A percentile compares a stretch with the other conserved stretches of the same genome.
These are phyloP conservation scores for Symbiodinium pilosum DNA, from an alignment of 73 alveolate species.

Conservation along the genomic window DNA sequence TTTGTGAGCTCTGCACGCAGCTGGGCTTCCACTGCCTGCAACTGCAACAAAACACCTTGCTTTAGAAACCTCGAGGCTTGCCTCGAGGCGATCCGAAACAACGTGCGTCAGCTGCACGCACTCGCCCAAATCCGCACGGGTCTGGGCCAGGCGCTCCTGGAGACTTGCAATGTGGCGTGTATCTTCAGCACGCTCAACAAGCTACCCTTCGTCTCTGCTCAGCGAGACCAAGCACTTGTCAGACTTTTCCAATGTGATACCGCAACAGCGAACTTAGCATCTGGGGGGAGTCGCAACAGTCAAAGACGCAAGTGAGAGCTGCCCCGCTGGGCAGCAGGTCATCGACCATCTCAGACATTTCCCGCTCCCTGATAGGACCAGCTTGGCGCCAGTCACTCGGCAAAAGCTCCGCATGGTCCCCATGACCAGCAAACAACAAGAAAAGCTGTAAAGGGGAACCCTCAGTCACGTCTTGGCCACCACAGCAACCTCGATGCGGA, in stretches of 20 bases:
- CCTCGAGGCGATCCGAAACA: background rate
- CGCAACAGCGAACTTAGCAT: conserved; percentile 22
- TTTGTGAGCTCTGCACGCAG: conserved; percentile 11
- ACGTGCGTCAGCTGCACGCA: conserved; percentile 25
- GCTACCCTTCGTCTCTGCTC: background rate
- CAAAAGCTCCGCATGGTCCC: conserved; percentile 47
- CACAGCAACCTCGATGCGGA: no score
- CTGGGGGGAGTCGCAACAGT: conserved; percentile 63
- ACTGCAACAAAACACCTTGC: background rate
- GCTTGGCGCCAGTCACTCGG: background rate
- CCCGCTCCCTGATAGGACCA: conserved; percentile 11
- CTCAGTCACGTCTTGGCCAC: background rate
- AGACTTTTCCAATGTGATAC: background rate
- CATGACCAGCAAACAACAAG: conserved; percentile 57
- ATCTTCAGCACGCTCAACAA: no score
- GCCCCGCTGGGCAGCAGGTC: conserved; percentile 47
- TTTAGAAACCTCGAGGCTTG: background rate
- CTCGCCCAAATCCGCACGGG: conserved; percentile 35
- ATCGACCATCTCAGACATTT: conserved; percentile 11
- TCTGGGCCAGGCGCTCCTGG: conserved; percentile 14
- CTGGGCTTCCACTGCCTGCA: conserved; percentile 18
- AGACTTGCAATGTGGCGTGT: background rate
- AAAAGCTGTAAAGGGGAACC: background rate
- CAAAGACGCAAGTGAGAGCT: conserved; percentile 50
- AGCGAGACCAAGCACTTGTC: background rate